Base-by-base conservation (phyloP, 805 yeast genomes). In the Yarrowia phangngaensis region DNA sequence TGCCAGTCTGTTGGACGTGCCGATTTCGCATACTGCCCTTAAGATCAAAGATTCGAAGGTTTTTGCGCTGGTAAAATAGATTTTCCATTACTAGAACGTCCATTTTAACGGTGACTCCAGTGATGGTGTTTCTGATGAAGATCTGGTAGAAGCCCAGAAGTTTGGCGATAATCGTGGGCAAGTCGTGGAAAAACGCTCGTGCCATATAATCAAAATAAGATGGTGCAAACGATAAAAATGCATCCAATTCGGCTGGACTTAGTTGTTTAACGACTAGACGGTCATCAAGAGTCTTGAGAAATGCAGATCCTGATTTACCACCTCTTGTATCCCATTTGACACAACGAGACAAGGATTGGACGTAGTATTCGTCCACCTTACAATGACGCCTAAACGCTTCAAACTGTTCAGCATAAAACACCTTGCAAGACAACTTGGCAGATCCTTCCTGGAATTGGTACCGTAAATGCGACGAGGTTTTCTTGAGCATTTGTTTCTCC, bases 11-110 rank as follows among this genome's bases (percentile, higher is more conserved):
- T 57, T 89, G 83, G 27, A 90, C 98, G 60, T 90, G 97, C 55
- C 99, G 73, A 64, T 92, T 92, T 54, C 98, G 72, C 97, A 92
- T 92, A 0, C 97, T 89, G 0, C 99, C 99, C 64, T 92, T 92
- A 64, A 92, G 74, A 65, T 92, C 99, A 66, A 92, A 92, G 36
- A 90, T 88, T 26, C 97, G 70, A 11, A 86, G 73, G 51, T 89
- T 83, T 56, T 82, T 82, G 50, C 80, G 74, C 55, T 84, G 83
- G 64, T 88, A 90, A 60, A 92, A 92, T 51, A 92, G 68, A 61
- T 92, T 92, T 67, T 92, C 99, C 96, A 89, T 90, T 28, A 92
- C 89, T 53, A 94, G 72, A 17, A 90, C 84, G 64, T 92, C 95
- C 82, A 89, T 81, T 54, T 84, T 82, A 58, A 85, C 78, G 23